A percentile compares a stretch with the other conserved stretches of the same genome.
These are phyloP conservation scores for Fagus crenata DNA, from an alignment of 306 rosid genomes.

Conservation along the genomic window DNA sequence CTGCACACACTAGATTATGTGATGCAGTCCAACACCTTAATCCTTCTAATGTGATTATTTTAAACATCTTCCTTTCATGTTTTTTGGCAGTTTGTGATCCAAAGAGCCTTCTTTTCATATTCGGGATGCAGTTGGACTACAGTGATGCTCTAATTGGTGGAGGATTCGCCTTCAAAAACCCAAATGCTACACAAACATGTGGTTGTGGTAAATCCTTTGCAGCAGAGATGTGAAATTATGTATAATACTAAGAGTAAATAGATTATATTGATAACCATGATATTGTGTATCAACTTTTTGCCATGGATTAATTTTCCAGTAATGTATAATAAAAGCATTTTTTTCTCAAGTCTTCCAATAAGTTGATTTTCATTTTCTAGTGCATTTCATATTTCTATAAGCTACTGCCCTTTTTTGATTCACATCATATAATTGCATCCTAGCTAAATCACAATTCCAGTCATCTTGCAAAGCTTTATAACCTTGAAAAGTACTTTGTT, in stretches of 20 bases:
- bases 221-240: constrained; percentile 73
- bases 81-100: constrained; percentile 84
- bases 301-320: background rate
- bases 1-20: background rate
- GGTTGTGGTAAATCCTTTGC: constrained; percentile 98
- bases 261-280: background rate
- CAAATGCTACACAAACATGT: constrained; percentile 93
- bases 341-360: background rate
- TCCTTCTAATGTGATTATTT: background rate
- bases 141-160: constrained; percentile 97
- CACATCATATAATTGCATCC: background rate
- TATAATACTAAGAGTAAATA: constrained; percentile 20
- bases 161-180: constrained; percentile 93
- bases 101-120: constrained; percentile 86
- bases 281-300: background rate
- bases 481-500: background rate
- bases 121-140: constrained; percentile 95
- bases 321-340: background rate
- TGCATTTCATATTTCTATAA: background rate
- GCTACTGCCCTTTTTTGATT: background rate
- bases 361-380: background rate
- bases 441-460: background rate
- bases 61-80: constrained; percentile 19
- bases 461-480: background rate
- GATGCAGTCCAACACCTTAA: background rate